phyloP scores from a whole-genome alignment of 176 grass and related monocot genomes.

The Cenchrus fungigraminus region DNA sequence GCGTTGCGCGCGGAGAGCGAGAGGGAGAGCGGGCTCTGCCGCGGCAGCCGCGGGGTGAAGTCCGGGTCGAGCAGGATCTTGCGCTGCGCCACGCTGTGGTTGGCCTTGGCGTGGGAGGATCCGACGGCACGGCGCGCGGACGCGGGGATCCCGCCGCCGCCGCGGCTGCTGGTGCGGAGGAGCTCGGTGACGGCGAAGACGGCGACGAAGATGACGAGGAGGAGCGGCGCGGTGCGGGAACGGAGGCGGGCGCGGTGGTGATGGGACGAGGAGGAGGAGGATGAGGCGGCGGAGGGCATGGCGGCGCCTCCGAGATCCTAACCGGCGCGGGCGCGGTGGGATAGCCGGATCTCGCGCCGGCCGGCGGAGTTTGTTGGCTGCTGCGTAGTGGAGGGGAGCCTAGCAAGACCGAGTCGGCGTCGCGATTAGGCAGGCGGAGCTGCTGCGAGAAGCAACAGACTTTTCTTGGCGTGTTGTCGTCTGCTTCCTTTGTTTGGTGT shows the following conservation, averaged over 20 bases:
- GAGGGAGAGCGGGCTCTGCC: slow-evolving; percentile 73
- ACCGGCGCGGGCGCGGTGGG: slow-evolving; percentile 25
- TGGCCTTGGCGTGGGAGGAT: slow-evolving; percentile 14
- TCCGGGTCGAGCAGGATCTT: slow-evolving; percentile 58
- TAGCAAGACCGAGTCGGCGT: background rate
- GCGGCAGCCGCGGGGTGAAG: slow-evolving; percentile 68
- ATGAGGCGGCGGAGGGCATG: background rate
- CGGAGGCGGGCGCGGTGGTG: slow-evolving; percentile 49
- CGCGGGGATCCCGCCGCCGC: slow-evolving; percentile 17
- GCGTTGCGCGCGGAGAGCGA: slow-evolving; percentile 74
- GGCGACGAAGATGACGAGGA: slow-evolving; percentile 49
- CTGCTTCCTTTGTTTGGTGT: background rate
- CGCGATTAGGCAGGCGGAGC: slow-evolving; percentile 26
- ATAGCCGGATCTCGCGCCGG: slow-evolving; percentile 41
- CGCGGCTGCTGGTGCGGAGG: slow-evolving; percentile 54
- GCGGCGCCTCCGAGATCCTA: slow-evolving; percentile 23
- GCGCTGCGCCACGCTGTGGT: slow-evolving; percentile 31
- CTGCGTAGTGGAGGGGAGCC: background rate
- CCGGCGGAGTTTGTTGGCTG: slow-evolving; percentile 35
- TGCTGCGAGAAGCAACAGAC: background rate
- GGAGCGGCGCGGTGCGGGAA: slow-evolving; percentile 50
- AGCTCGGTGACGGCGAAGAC: slow-evolving; percentile 66
- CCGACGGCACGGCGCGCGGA: background rate
- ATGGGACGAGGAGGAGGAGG: background rate
- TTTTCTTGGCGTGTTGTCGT: slow-evolving; percentile 12